phyloP scores from a whole-genome alignment of 306 rosid genomes.

The Glycine tomentella region DNA sequence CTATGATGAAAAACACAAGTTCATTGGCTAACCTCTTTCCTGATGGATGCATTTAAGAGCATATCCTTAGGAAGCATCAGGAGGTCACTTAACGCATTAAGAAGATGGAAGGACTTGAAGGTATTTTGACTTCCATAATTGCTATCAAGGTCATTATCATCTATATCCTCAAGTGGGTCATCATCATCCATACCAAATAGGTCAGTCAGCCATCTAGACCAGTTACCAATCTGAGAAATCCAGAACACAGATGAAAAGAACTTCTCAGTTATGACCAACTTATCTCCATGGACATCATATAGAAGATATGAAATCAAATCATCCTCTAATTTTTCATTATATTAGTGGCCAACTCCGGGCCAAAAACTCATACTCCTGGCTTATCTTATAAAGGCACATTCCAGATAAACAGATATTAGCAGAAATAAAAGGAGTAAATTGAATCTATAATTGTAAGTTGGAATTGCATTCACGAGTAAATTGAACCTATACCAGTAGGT shows the following conservation, averaged over 20 bases:
- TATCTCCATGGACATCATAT: no score
- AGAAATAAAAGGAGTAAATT: conserved; percentile 30
- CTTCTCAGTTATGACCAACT: no score
- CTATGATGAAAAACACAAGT: conserved; percentile 37
- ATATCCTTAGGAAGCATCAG: conserved; percentile 99
- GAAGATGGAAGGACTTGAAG: conserved; percentile 85
- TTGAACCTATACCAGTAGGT: background rate
- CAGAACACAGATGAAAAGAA: background rate
- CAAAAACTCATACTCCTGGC: background rate
- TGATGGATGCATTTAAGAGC: conserved; percentile 74
- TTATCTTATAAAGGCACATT: conserved; percentile 13
- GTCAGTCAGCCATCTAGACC: conserved; percentile 96
- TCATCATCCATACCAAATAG: conserved; percentile 82
- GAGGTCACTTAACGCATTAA: conserved; percentile 92
- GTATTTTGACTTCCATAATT: conserved; percentile 57
- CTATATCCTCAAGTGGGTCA: conserved; percentile 60
- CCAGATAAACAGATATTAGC: background rate
- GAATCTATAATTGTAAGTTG: conserved; percentile 1
- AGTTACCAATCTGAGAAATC: conserved; percentile 84
- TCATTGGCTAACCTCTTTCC: conserved; percentile 79
- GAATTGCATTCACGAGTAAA: conserved; percentile 17
- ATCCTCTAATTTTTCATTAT: no score
- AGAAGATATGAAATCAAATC: no score
- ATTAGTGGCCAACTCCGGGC: background rate
- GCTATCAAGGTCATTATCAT: conserved; percentile 52